Evolutionary conservation across 495 filamentous ascomycete genomes (phyloP).

Genomic region (Gamarada debralockiae): DNA sequence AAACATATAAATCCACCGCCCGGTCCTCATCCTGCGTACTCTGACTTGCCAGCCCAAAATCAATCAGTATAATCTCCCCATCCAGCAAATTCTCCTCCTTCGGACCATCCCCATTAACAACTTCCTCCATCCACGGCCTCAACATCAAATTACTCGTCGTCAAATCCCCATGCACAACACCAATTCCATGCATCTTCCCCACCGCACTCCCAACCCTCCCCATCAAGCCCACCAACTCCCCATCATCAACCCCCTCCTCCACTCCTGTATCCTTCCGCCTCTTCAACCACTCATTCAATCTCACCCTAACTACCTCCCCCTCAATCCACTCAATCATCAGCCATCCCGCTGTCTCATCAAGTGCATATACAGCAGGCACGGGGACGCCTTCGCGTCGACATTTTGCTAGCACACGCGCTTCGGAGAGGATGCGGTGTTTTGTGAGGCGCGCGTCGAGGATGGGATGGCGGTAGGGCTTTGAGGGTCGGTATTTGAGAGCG

Average conservation of each 20-base stretch:
- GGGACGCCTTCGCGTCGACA: slow-evolving; percentile 70
- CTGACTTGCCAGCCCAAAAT: slow-evolving; percentile 89
- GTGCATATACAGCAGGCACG: slow-evolving; percentile 72
- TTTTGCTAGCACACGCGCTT: slow-evolving; percentile 78
- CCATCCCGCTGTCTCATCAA: slow-evolving; percentile 82
- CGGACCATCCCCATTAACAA: background rate
- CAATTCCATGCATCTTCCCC: slow-evolving; percentile 74
- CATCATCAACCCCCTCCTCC: slow-evolving; percentile 27
- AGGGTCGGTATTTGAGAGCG: slow-evolving; percentile 89
- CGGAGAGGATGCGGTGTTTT: slow-evolving; percentile 76
- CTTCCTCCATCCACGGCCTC: slow-evolving; percentile 28
- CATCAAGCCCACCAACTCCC: slow-evolving; percentile 54
- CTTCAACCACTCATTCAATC: slow-evolving; percentile 62
- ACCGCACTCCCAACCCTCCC: slow-evolving; percentile 67
- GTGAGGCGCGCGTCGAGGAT: slow-evolving; percentile 85
- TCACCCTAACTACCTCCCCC: slow-evolving; percentile 63
- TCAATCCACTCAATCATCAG: slow-evolving; percentile 88
- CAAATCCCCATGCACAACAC: slow-evolving; percentile 91
- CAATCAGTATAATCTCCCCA: slow-evolving; percentile 86
- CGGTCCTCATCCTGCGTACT: slow-evolving; percentile 85
- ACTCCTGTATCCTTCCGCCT: slow-evolving; percentile 12
- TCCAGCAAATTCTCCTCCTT: slow-evolving; percentile 31
- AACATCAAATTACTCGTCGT: slow-evolving; percentile 98
- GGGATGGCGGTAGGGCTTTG: slow-evolving; percentile 91
- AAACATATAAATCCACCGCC: slow-evolving; percentile 94